Conservation (phyloP, 495 filamentous ascomycete genomes). For the Gamarada debralockiae region DNA sequence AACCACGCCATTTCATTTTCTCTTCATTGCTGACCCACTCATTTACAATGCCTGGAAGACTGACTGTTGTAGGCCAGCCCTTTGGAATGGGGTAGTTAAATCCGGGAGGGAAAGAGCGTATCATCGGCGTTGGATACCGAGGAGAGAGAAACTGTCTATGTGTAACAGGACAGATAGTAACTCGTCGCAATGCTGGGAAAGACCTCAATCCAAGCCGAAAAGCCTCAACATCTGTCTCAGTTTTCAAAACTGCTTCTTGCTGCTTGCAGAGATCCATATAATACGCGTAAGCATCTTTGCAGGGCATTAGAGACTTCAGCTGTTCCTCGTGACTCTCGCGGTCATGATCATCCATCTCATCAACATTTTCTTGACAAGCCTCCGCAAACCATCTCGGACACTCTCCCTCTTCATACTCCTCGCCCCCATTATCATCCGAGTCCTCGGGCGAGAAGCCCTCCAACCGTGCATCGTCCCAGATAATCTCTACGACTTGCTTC, state of each 20-base stretch:
- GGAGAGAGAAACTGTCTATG: not conserved
- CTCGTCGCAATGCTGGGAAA: not conserved
- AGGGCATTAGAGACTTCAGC: not conserved
- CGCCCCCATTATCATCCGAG: not conserved
- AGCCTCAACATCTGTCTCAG: constrained; percentile 1
- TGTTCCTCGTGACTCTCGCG: not conserved
- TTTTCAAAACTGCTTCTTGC: not conserved
- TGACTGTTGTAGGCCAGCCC: not conserved
- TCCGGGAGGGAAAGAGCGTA: not conserved
- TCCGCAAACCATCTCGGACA: not conserved
- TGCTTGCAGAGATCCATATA: not conserved
- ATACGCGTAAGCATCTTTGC: not conserved
- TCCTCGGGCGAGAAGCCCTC: not conserved
- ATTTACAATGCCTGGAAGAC: no score
- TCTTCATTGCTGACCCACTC: not conserved
- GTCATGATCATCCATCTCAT: not conserved
- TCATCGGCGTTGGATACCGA: not conserved
- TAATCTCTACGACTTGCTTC: not conserved
- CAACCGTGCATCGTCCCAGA: not conserved
- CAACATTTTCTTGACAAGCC: not conserved
- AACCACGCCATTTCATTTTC: not conserved
- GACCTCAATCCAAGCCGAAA: not conserved
- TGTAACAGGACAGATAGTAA: not conserved
- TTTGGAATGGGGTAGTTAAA: not conserved
- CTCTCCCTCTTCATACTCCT: not conserved